Percentiles rank a stretch among this genome's conserved stretches.
Evolutionary conservation across 768 basidiomycete species (phyloP).

Genomic region (Boletellus sp.): DNA sequence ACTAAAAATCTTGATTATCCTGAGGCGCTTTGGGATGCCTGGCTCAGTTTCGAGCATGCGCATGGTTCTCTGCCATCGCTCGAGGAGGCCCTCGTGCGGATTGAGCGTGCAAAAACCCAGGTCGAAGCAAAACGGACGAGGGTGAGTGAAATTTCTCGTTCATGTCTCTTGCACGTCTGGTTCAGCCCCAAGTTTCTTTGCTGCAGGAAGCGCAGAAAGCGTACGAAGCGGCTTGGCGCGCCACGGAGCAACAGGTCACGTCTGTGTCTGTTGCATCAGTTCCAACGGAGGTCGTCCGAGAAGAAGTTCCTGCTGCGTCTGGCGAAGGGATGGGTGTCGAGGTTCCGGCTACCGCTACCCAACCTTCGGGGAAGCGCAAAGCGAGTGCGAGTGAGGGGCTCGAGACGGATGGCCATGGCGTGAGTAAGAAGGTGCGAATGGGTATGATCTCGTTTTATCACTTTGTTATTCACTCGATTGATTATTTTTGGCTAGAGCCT

Average conservation of each 20-base stretch:
- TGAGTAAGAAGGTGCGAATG: conserved; percentile 59
- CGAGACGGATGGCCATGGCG: conserved; percentile 35
- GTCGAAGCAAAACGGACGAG: conserved; percentile 61
- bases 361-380: conserved; percentile 55
- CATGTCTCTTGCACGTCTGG: neutral
- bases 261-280: conserved; percentile 29
- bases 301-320: neutral
- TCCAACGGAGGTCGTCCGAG: conserved; percentile 7
- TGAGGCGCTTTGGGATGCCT: conserved; percentile 89
- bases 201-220: conserved; percentile 61
- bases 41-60: conserved; percentile 82
- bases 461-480: neutral
- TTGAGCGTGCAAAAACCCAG: conserved; percentile 61
- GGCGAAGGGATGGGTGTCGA: conserved; percentile 43
- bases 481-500: conserved; percentile 33
- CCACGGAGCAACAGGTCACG: conserved; percentile 39
- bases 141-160: conserved; percentile 36
- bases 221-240: conserved; percentile 47
- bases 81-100: conserved; percentile 56
- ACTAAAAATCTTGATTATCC: conserved; percentile 88
- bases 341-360: conserved; percentile 27
- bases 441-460: conserved; percentile 40
- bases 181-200: neutral
- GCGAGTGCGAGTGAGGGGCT: conserved; percentile 59
- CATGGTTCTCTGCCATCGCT: conserved; percentile 71